These are phyloP conservation scores for Aspergillus persii DNA, from an alignment of 2,329 filamentous ascomycete species.

Conservation along the genomic window DNA sequence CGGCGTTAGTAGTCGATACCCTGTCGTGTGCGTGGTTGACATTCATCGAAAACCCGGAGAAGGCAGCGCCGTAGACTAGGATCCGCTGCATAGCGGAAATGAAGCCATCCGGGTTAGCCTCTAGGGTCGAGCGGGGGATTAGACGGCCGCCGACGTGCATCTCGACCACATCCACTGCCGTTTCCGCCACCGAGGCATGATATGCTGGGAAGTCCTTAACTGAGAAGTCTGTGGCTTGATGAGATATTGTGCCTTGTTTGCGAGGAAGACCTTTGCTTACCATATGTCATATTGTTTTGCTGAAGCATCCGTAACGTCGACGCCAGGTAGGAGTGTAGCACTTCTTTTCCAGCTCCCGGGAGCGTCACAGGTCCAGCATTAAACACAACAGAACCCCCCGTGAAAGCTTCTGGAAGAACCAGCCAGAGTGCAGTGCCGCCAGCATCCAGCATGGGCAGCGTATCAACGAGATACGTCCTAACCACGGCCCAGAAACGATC, in stretches of 20 bases:
- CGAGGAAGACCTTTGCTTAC: conserved; percentile 10
- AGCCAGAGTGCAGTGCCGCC: conserved; percentile 51
- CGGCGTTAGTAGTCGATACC: conserved; percentile 8
- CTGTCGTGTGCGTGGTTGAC: neutral
- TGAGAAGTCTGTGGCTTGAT: conserved; percentile 9
- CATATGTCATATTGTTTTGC: conserved; percentile 30
- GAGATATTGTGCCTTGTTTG: neutral
- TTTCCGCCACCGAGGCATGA: conserved; percentile 75
- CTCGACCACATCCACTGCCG: conserved; percentile 17
- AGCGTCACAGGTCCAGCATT: conserved; percentile 46
- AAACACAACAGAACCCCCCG: conserved; percentile 47
- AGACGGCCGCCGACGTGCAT: conserved; percentile 17
- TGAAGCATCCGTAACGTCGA: conserved; percentile 45
- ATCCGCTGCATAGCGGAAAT: conserved; percentile 7
- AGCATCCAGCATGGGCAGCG: conserved; percentile 48
- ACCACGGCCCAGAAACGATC: conserved; percentile 53
- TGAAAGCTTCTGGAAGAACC: conserved; percentile 24
- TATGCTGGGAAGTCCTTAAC: conserved; percentile 16
- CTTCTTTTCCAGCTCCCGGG: conserved; percentile 43
- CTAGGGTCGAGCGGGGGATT: conserved; percentile 15
- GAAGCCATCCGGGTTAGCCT: conserved; percentile 2
- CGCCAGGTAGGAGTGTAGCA: conserved; percentile 45
- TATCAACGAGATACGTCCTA: conserved; percentile 46
- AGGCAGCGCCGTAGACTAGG: neutral
- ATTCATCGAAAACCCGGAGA: conserved; percentile 11